Evolutionary conservation across 768 basidiomycete species (phyloP).

Genomic region (Hygrocybe punicea): DNA sequence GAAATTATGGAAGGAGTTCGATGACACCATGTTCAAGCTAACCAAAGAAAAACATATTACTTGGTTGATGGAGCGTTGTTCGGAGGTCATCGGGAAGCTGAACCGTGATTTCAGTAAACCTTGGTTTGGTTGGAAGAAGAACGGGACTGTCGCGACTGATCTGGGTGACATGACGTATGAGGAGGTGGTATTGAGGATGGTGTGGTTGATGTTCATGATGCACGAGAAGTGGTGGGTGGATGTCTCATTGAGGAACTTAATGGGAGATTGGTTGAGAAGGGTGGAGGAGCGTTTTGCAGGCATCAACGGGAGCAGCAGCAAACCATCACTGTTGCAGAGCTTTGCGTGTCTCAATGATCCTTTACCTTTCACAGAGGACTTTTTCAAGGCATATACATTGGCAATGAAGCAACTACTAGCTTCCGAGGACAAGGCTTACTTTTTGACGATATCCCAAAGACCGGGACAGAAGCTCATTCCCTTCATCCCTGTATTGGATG

Average conservation of each 20-base stretch:
- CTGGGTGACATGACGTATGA: slow-evolving; percentile 98
- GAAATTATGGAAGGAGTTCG: slow-evolving; percentile 99
- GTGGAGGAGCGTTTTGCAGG: slow-evolving; percentile 94
- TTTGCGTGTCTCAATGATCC: slow-evolving; percentile 84
- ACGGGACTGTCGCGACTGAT: slow-evolving; percentile 77
- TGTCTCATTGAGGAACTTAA: slow-evolving; percentile 82
- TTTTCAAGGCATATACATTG: slow-evolving; percentile 82
- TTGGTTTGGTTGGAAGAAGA: slow-evolving; percentile 97
- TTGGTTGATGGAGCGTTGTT: slow-evolving; percentile 84
- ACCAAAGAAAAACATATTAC: slow-evolving; percentile 95
- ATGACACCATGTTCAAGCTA: slow-evolving; percentile 91
- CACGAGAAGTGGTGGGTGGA: slow-evolving; percentile 96
- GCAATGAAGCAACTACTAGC: slow-evolving; percentile 85
- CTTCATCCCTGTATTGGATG: slow-evolving; percentile 94
- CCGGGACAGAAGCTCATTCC: slow-evolving; percentile 98
- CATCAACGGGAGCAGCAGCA: slow-evolving; percentile 69
- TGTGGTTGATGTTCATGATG: slow-evolving; percentile 89
- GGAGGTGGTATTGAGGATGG: slow-evolving; percentile 87
- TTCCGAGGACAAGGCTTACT: slow-evolving; percentile 90
- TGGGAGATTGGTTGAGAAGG: slow-evolving; percentile 95
- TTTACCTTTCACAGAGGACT: slow-evolving; percentile 65
- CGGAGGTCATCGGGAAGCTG: slow-evolving; percentile 85
- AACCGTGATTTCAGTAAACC: slow-evolving; percentile 96
- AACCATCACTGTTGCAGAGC: slow-evolving; percentile 82
- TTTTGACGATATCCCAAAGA: slow-evolving; percentile 92